phyloP scores from a whole-genome alignment of 1,284 basidiomycete species.

The Spongiforma sp. region DNA sequence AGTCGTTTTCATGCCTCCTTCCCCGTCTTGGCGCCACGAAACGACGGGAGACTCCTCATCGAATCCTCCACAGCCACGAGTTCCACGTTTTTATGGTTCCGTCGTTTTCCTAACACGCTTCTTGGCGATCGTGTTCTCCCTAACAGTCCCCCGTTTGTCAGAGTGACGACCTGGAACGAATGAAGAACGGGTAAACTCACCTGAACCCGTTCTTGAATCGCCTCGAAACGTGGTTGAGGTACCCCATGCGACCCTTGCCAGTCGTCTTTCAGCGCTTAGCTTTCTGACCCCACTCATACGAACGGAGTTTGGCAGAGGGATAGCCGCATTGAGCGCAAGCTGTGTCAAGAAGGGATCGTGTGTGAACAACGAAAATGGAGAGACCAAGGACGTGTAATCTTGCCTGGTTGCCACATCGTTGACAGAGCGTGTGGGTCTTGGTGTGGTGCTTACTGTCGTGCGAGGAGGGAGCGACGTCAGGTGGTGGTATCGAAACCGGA shows the following conservation, averaged over 20 bases:
- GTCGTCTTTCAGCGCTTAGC: constrained; percentile 99
- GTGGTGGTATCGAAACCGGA: background rate
- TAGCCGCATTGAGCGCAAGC: constrained; percentile 97
- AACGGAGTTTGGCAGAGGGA: constrained; percentile 94
- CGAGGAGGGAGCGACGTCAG: background rate
- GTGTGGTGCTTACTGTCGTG: constrained; percentile 93
- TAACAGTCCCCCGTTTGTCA: constrained; percentile 31
- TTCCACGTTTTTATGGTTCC: constrained; percentile 62
- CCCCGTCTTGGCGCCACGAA: no score
- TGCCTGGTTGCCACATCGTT: constrained; percentile 90
- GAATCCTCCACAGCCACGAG: no score
- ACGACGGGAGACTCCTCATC: no score
- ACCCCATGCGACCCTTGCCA: constrained; percentile 95
- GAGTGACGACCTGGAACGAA: no score
- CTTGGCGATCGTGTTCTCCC: constrained; percentile 82
- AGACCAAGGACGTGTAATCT: constrained; percentile 74
- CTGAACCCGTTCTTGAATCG: constrained; percentile 99
- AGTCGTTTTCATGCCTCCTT: no score
- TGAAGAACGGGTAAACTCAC: constrained; percentile 54
- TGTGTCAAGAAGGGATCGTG: constrained; percentile 33
- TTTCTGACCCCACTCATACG: constrained; percentile 98
- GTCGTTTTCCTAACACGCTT: constrained; percentile 55
- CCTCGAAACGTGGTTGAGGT: constrained; percentile 91
- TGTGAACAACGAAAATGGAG: background rate
- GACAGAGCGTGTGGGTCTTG: constrained; percentile 98